phyloP scores from a whole-genome alignment of 2,329 filamentous ascomycete genomes.

The Aspergillus felis region DNA sequence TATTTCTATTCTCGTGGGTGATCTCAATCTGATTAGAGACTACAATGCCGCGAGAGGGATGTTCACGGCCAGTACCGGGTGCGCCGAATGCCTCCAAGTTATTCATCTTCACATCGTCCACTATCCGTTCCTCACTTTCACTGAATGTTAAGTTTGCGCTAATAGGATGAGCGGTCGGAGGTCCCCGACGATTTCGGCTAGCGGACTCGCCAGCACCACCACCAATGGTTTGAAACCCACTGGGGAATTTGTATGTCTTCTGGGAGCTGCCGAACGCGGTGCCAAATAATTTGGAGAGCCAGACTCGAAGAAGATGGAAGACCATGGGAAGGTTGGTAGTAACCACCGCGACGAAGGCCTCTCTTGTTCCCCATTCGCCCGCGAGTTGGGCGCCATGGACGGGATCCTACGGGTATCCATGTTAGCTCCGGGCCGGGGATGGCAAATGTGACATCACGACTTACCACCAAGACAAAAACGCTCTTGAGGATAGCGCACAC shows the following conservation, averaged over 20 bases:
- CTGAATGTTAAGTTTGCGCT: conserved; percentile 37
- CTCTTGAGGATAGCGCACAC: conserved; percentile 51
- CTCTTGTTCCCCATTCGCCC: conserved; percentile 36
- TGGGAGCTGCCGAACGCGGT: conserved; percentile 36
- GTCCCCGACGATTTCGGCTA: conserved; percentile 29
- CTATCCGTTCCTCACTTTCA: conserved; percentile 44
- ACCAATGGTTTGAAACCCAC: conserved; percentile 20
- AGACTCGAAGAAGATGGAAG: conserved; percentile 41
- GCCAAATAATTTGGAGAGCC: conserved; percentile 37
- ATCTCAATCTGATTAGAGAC: conserved; percentile 44
- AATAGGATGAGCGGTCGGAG: conserved; percentile 32
- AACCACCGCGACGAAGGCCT: conserved; percentile 39
- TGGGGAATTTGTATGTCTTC: conserved; percentile 38
- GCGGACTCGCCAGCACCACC: conserved; percentile 23
- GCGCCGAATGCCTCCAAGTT: conserved; percentile 24
- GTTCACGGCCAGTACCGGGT: conserved; percentile 7
- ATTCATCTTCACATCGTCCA: conserved; percentile 43
- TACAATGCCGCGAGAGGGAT: conserved; percentile 30
- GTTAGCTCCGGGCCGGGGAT: neutral
- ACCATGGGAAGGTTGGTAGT: conserved; percentile 37
- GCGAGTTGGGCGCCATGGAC: conserved; percentile 29
- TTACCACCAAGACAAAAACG: conserved; percentile 43
- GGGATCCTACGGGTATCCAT: conserved; percentile 19
- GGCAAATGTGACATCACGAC: conserved; percentile 1
- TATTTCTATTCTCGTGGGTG: conserved; percentile 17